These are phyloP conservation scores for Hymenoscyphus infarciens DNA, from an alignment of 2,329 filamentous ascomycete species.

Conservation along the genomic window DNA sequence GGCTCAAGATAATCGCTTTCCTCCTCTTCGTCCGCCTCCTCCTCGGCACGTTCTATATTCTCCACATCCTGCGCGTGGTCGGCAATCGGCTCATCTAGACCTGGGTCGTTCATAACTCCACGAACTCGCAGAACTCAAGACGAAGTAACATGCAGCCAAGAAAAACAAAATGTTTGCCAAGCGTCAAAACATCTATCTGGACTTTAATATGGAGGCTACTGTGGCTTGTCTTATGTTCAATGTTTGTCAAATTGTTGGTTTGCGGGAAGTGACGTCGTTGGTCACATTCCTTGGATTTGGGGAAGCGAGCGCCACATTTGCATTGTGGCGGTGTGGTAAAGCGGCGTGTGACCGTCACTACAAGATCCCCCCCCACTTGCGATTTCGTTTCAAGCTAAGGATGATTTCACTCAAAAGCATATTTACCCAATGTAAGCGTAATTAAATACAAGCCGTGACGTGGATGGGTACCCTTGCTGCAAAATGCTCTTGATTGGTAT, in stretches of 20 bases:
- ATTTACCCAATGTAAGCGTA: too few relatives aligned
- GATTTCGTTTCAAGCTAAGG: too few relatives aligned
- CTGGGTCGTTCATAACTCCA: constrained; percentile 32
- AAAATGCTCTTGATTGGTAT: too few relatives aligned
- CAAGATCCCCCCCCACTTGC: too few relatives aligned
- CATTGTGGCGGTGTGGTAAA: not conserved
- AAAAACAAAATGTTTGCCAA: not conserved
- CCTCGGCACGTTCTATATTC: constrained; percentile 24
- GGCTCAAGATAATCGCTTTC: constrained; percentile 31
- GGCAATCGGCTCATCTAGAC: constrained; percentile 31
- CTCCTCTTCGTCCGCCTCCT: constrained; percentile 28
- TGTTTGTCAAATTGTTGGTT: not conserved
- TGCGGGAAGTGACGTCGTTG: not conserved
- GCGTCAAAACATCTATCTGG: not conserved
- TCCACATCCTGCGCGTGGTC: constrained; percentile 31
- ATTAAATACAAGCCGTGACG: too few relatives aligned
- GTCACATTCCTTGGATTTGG: constrained; percentile 1
- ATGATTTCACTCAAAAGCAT: too few relatives aligned
- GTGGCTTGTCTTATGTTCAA: not conserved
- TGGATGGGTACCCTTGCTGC: too few relatives aligned
- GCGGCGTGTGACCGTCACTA: not conserved
- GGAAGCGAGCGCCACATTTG: not conserved
- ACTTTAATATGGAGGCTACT: not conserved
- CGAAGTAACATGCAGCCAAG: not conserved
- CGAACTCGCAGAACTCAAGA: not conserved